phyloP scores from a whole-genome alignment of 1,139 yeast genomes.

The Suhomyces ambrosiae region DNA sequence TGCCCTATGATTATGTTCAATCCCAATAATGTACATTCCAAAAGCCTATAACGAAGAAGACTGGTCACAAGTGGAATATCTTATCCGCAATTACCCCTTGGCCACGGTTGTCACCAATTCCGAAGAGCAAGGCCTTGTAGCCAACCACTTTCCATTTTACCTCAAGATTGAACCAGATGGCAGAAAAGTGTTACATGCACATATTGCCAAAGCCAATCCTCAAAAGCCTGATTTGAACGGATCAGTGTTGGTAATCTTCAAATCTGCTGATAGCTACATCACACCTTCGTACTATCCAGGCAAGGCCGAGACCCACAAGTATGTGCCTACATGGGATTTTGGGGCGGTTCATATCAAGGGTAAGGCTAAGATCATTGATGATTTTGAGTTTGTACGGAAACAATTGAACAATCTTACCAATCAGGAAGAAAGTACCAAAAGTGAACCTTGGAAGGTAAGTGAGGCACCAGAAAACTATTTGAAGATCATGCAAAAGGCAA shows the following conservation, averaged over 20 bases:
- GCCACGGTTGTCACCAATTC: slow-evolving; percentile 53
- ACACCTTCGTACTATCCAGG: slow-evolving; percentile 64
- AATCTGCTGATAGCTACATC: slow-evolving; percentile 55
- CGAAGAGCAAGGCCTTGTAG: slow-evolving; percentile 42
- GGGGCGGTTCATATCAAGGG: slow-evolving; percentile 65
- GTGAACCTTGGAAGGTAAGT: slow-evolving; percentile 53
- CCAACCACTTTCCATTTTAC: slow-evolving; percentile 63
- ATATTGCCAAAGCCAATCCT: slow-evolving; percentile 57
- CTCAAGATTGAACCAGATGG: slow-evolving; percentile 44
- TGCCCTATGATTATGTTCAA: too few species aligned
- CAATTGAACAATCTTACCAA: slow-evolving; percentile 51
- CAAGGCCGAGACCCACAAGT: slow-evolving; percentile 60
- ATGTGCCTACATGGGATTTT: slow-evolving; percentile 76
- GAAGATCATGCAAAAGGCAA: slow-evolving; percentile 50
- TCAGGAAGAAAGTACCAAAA: slow-evolving; percentile 46
- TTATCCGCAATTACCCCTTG: slow-evolving; percentile 52
- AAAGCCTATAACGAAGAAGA: slow-evolving; percentile 28
- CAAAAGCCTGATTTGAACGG: slow-evolving; percentile 47
- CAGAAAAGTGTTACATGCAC: slow-evolving; percentile 52
- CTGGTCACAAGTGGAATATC: slow-evolving; percentile 42
- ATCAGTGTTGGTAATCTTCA: slow-evolving; percentile 56
- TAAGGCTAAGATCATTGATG: slow-evolving; percentile 48
- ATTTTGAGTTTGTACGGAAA: slow-evolving; percentile 47
- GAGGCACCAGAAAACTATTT: slow-evolving; percentile 61
- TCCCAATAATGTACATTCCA: slow-evolving; percentile 18